Evolutionary conservation across 805 yeast species (phyloP).

Genomic region (Metschnikowia aberdeeniae): DNA sequence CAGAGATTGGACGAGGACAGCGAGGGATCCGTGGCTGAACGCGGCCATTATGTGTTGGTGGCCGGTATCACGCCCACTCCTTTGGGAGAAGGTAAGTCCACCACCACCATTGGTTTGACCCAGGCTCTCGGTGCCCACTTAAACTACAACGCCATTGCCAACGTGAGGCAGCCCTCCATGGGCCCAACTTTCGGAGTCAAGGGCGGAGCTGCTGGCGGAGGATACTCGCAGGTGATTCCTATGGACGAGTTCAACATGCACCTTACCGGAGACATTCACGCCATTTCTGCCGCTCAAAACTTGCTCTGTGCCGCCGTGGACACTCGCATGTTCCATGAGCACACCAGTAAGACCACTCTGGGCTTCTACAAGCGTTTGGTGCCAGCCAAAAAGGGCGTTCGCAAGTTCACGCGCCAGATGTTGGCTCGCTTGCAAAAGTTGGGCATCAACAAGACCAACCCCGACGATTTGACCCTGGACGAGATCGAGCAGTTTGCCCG

Average conservation of each 20-base stretch:
- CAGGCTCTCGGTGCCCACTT: slow-evolving; percentile 94
- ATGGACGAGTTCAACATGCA: slow-evolving; percentile 99
- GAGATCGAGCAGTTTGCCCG: slow-evolving; percentile 74
- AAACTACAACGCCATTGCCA: slow-evolving; percentile 79
- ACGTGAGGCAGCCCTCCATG: slow-evolving; percentile 97
- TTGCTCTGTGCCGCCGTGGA: slow-evolving; percentile 94
- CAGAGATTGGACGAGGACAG: slow-evolving; percentile 54
- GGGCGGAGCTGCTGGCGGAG: slow-evolving; percentile 99
- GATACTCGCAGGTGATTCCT: slow-evolving; percentile 95
- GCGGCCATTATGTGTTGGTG: slow-evolving; percentile 86
- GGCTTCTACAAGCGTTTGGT: slow-evolving; percentile 83
- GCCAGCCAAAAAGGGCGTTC: slow-evolving; percentile 76
- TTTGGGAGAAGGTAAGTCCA: slow-evolving; percentile 95
- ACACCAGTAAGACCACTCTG: slow-evolving; percentile 70
- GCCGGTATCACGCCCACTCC: slow-evolving; percentile 99
- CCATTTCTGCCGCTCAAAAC: slow-evolving; percentile 90
- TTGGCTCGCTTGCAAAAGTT: slow-evolving; percentile 68
- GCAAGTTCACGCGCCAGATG: slow-evolving; percentile 79
- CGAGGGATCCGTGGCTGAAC: slow-evolving; percentile 57
- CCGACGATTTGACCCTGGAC: slow-evolving; percentile 72
- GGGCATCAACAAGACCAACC: slow-evolving; percentile 78
- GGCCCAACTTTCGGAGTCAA: slow-evolving; percentile 98
- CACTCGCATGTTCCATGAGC: slow-evolving; percentile 94
- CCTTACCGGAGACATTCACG: slow-evolving; percentile 96
- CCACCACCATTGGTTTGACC: slow-evolving; percentile 95